phyloP scores from a whole-genome alignment of 257 asterid genomes.

The Nicotiana benthamiana region DNA sequence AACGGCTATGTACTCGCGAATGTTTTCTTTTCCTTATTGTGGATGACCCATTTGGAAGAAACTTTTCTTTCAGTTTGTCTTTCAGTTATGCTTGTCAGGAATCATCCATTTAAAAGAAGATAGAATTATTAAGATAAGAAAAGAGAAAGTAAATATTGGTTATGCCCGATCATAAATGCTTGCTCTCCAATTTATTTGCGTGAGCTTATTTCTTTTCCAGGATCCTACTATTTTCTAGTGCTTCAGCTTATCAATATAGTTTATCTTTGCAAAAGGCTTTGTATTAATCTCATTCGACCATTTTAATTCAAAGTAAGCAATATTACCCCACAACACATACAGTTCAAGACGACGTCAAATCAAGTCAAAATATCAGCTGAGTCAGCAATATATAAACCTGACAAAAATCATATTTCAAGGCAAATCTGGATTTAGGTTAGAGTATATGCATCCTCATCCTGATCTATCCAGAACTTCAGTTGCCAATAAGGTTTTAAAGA shows the following conservation, averaged over 20 bases:
- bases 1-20: background rate
- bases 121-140: background rate
- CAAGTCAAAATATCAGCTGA: background rate
- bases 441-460: background rate
- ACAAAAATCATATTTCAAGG: background rate
- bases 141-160: background rate
- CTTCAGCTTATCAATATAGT: background rate
- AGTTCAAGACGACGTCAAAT: background rate
- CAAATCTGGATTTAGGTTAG: background rate
- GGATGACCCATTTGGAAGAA: background rate
- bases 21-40: background rate
- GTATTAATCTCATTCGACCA: background rate
- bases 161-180: background rate
- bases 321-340: background rate
- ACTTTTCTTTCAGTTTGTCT: background rate
- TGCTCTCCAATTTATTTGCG: background rate
- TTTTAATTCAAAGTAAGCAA: background rate
- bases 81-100: background rate
- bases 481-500: background rate
- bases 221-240: background rate
- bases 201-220: background rate
- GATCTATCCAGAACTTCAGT: background rate
- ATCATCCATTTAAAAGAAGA: background rate
- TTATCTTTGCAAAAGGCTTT: background rate
- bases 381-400: background rate